Percentiles rank a stretch among this genome's conserved stretches.
phyloP scores from a whole-genome alignment of 805 yeast species.

The Nakazawaea laoshanensis region DNA sequence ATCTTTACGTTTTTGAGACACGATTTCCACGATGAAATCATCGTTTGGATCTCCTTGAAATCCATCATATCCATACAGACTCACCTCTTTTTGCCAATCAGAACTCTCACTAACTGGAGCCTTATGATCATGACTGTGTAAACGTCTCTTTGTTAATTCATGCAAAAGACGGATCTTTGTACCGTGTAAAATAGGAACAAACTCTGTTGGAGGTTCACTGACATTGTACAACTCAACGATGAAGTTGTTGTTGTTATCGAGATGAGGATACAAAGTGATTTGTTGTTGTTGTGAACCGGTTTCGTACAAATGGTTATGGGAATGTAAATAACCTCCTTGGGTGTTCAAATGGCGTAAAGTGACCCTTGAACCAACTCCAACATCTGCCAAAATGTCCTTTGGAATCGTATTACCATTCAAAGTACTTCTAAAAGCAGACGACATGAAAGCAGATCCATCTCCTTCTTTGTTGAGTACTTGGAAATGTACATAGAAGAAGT shows the following conservation, averaged over 20 bases:
- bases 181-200: conserved; percentile 58
- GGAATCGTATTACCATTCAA: conserved; percentile 58
- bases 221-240: conserved; percentile 57
- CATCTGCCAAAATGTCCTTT: conserved; percentile 46
- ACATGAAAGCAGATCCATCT: conserved; percentile 65
- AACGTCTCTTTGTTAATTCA: conserved; percentile 47
- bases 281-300: conserved; percentile 84
- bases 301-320: conserved; percentile 65
- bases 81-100: conserved; percentile 82
- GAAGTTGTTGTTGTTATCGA: conserved; percentile 72
- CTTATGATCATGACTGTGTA: conserved; percentile 79
- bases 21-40: conserved; percentile 72
- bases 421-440: conserved; percentile 62
- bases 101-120: conserved; percentile 61
- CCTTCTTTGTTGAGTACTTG: conserved; percentile 49
- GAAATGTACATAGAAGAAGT: conserved; percentile 60
- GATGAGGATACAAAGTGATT: conserved; percentile 70
- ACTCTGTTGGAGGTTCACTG: conserved; percentile 44
- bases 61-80: conserved; percentile 69
- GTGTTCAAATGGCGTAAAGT: conserved; percentile 64
- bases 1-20: conserved; percentile 38
- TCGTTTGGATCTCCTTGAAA: conserved; percentile 81
- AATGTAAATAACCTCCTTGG: conserved; percentile 75
- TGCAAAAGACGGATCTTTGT: conserved; percentile 66
- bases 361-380: conserved; percentile 64